A percentile compares a stretch with the other conserved stretches of the same genome.
phyloP scores from a whole-genome alignment of 129 eudicot genomes.

The Flaveria brownii region DNA sequence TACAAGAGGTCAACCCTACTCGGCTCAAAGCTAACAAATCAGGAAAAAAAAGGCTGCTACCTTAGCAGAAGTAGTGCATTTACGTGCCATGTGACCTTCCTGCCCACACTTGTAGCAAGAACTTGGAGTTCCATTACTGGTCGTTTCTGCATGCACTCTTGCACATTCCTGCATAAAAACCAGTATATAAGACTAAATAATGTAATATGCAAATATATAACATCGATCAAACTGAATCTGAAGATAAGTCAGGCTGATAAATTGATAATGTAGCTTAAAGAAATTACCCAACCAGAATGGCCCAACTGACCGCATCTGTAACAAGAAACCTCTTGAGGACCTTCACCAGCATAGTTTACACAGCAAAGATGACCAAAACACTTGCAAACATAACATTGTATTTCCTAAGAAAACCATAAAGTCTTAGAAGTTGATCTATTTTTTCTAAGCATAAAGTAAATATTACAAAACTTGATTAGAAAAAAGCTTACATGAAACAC shows the following conservation, averaged over 20 bases:
- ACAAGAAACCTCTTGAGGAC: constrained; percentile 64
- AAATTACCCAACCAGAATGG: constrained; percentile 85
- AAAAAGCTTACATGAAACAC: constrained; percentile 18
- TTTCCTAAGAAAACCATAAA: constrained; percentile 50
- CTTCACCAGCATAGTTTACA: constrained; percentile 41
- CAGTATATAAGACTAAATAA: constrained; percentile 4
- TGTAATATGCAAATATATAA: background rate
- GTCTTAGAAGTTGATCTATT: constrained; percentile 8
- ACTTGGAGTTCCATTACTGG: constrained; percentile 45
- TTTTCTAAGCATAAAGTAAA: background rate
- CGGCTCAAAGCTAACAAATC: background rate
- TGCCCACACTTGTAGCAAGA: constrained; percentile 78
- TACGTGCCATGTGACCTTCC: constrained; percentile 81
- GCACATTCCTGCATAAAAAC: constrained; percentile 55
- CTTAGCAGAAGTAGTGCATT: constrained; percentile 65
- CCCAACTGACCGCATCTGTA: constrained; percentile 91
- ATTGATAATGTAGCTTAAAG: background rate
- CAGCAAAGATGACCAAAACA: constrained; percentile 91
- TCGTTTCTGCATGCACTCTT: constrained; percentile 47
- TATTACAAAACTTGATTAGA: background rate
- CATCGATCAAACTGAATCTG: background rate
- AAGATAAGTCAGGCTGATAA: background rate
- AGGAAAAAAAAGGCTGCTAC: constrained; percentile 22
- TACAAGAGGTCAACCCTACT: background rate
- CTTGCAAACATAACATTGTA: constrained; percentile 84